Evolutionary conservation across 441 rosid species (phyloP).

Genomic region (Eruca vesicaria): DNA sequence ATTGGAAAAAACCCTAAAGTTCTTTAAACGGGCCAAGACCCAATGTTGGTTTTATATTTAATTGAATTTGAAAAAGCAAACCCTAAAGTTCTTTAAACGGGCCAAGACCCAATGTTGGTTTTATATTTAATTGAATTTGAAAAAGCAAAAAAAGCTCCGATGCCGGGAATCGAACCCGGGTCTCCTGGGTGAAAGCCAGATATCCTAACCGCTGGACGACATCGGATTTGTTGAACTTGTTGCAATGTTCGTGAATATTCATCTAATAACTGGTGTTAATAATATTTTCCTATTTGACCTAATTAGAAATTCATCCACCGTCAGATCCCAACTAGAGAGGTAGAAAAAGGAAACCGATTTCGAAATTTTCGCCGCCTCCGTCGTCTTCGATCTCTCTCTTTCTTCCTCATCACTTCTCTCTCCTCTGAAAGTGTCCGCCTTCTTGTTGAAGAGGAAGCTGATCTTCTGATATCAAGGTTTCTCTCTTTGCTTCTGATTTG

Average conservation of each 20-base stretch:
- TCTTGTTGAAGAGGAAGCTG: not conserved
- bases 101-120: too few relatives aligned
- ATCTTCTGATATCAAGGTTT: not conserved
- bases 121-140: not conserved
- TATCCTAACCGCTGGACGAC: slow-evolving; percentile 88
- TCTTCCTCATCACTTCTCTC: not conserved
- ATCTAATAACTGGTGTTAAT: too few relatives aligned
- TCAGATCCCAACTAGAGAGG: not conserved
- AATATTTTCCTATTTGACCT: not conserved
- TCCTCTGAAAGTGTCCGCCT: not conserved
- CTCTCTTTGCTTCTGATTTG: not conserved
- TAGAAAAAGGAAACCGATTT: slow-evolving; percentile 3
- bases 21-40: too few relatives aligned
- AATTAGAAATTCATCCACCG: not conserved
- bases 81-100: too few relatives aligned
- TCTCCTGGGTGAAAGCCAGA: slow-evolving; percentile 86
- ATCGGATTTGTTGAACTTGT: slow-evolving; percentile 31
- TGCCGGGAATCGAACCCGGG: slow-evolving; percentile 89
- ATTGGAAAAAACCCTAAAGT: too few relatives aligned
- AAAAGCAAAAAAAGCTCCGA: too few relatives aligned
- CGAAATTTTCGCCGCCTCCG: not conserved
- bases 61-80: too few relatives aligned
- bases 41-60: too few relatives aligned
- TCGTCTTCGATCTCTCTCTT: not conserved
- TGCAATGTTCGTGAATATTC: too few relatives aligned